Base-by-base conservation (phyloP, 768 basidiomycete genomes). In the Neoboletus subvelutipes region DNA sequence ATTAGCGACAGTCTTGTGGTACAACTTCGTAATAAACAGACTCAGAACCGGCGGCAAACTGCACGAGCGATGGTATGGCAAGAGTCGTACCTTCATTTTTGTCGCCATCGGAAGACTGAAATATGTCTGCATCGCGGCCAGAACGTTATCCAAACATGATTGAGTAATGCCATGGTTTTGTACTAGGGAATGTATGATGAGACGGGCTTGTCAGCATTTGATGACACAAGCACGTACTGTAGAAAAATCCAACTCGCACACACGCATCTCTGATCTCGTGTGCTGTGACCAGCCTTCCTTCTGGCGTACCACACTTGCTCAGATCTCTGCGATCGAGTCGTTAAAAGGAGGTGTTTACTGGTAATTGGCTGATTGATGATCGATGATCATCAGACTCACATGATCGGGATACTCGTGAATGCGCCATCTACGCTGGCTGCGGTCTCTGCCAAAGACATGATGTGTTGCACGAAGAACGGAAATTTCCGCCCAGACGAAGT, bases 211-310 rank as follows among this genome's bases (percentile, higher is more conserved):
- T 28, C 42, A 34, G 20, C 31, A 24, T 24, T 31, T 20, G 39
- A 40, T n/a, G 52, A 56, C 10, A 41, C 5, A 5, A 28, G 33
- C 17, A 9, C 75, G 22, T 59, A 88, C 88, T 82, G 64, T 94
- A 94, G 70, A 94, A 90, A 68, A 95, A 94, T 1, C 92, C 92
- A 7, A 90, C 90, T 50, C 83, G 79, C 54, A 90, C 84, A 61
- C 90, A 92, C 0, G 92, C 92, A 61, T 88, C 79, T 52, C 87
- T 78, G 42, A 94, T 80, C 60, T 82, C 71, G 24, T 73, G 65
- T 0, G 84, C 89, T 1, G 93, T 70, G 2, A 67, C 71, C 50
- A 68, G 65, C 41, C 81, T 78, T 24, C 73, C 68, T 33, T 71
- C 63, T 20, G 54, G 57, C 11, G 63, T 69, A 48, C 36, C 48